Conservation (phyloP, 805 yeast species). For the Monosporozyma aerobia region DNA sequence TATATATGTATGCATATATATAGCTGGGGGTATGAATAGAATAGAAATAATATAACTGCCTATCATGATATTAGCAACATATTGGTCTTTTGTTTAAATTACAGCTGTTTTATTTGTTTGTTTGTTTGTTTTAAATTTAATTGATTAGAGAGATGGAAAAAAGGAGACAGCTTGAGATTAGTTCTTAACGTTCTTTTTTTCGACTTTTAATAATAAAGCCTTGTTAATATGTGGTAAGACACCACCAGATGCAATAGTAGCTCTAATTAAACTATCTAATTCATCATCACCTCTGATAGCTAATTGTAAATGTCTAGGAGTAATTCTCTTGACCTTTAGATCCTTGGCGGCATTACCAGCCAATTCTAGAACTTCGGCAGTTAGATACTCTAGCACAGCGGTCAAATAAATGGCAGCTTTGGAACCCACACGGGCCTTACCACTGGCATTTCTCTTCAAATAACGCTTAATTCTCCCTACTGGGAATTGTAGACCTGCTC, state of each 20-base stretch:
- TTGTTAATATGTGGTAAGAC: conserved; percentile 90
- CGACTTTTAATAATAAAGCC: conserved; percentile 69
- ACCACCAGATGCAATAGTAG: conserved; percentile 97
- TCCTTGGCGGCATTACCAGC: conserved; percentile 99
- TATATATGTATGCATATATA: background rate
- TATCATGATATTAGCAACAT: background rate
- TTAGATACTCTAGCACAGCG: conserved; percentile 89
- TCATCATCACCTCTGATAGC: conserved; percentile 99
- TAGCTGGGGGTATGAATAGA: background rate
- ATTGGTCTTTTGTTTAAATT: background rate
- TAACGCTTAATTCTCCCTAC: conserved; percentile 98
- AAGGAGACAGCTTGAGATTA: background rate
- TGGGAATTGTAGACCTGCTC: conserved; percentile 94
- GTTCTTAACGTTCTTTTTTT: conserved; percentile 14
- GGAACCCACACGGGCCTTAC: conserved; percentile 79
- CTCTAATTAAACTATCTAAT: conserved; percentile 84
- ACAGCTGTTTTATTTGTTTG: background rate
- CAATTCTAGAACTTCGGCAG: conserved; percentile 94
- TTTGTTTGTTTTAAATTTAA: background rate
- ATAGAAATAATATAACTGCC: background rate
- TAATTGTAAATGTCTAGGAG: conserved; percentile 93
- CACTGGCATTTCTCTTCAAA: conserved; percentile 82
- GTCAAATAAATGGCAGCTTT: conserved; percentile 94
- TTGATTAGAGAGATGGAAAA: background rate
- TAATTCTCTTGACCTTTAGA: conserved; percentile 88